Conservation (phyloP, 2,329 filamentous ascomycete genomes). For the Hymenoscyphus albidus region DNA sequence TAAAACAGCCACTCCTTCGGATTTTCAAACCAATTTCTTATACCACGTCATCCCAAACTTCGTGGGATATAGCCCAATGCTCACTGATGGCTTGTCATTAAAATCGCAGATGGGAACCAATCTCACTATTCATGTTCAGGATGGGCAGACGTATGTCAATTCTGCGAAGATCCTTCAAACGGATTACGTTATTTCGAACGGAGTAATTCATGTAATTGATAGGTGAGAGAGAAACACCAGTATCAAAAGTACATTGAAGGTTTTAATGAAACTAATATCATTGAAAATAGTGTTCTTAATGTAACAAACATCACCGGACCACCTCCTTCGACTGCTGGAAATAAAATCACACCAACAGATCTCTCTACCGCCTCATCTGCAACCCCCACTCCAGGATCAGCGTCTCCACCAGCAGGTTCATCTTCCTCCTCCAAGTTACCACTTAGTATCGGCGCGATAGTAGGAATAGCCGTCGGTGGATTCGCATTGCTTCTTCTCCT, state of each 20-base stretch:
- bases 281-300: constrained; percentile 13
- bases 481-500: background rate
- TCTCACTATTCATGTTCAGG: constrained; percentile 42
- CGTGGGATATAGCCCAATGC: constrained; percentile 48
- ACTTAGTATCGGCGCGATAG: background rate
- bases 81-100: constrained; percentile 38
- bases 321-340: constrained; percentile 2
- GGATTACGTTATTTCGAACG: constrained; percentile 51
- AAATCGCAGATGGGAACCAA: constrained; percentile 45
- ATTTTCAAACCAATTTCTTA: constrained; percentile 51
- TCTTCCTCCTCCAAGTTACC: background rate
- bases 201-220: constrained; percentile 56
- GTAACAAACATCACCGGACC: constrained; percentile 12
- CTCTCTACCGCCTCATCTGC: background rate
- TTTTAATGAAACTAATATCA: constrained; percentile 1
- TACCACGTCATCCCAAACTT: constrained; percentile 61
- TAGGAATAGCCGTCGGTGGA: background rate
- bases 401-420: background rate
- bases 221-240: constrained; percentile 39
- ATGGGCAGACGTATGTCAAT: constrained; percentile 46
- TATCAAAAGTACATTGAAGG: background rate
- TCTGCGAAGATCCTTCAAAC: constrained; percentile 47
- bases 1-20: constrained; percentile 28
- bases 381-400: constrained; percentile 2
- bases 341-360: background rate